phyloP scores from a whole-genome alignment of 2,329 filamentous ascomycete species.

The Hypoxylon sp. region DNA sequence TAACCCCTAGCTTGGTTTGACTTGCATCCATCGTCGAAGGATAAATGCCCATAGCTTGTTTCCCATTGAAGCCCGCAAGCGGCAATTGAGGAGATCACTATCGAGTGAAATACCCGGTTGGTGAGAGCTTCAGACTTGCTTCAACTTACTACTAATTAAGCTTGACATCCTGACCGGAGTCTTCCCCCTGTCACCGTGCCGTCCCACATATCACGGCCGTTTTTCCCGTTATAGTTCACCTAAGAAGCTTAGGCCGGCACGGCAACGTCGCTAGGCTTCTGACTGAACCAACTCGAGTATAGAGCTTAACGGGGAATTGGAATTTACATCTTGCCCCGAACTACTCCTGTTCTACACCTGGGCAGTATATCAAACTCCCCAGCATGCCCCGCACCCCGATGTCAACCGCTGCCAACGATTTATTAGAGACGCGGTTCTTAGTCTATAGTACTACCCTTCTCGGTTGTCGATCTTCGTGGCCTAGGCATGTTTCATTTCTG shows the following conservation, averaged over 20 bases:
- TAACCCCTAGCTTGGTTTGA: slow-evolving; percentile 4
- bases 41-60: slow-evolving; percentile 17
- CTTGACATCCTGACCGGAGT: slow-evolving; percentile 12
- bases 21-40: slow-evolving; percentile 22
- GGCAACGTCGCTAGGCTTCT: slow-evolving; percentile 14
- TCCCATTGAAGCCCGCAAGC: slow-evolving; percentile 14
- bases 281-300: slow-evolving; percentile 11
- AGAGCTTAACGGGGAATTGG: slow-evolving; percentile 1
- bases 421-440: background rate
- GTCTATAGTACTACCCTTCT: slow-evolving; percentile 11
- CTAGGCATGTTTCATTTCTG: slow-evolving; percentile 27
- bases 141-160: slow-evolving; percentile 25
- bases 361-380: slow-evolving; percentile 2
- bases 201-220: slow-evolving; percentile 33
- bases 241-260: slow-evolving; percentile 17
- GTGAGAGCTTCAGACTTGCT: slow-evolving; percentile 20
- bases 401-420: background rate
- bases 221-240: slow-evolving; percentile 35
- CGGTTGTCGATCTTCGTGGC: slow-evolving; percentile 20
- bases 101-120: slow-evolving; percentile 37
- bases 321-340: background rate
- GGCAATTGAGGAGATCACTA: slow-evolving; percentile 21
- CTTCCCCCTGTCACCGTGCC: slow-evolving; percentile 14
- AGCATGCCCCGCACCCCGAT: slow-evolving; percentile 6
- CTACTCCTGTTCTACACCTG: background rate